Conservation (phyloP, 2,329 filamentous ascomycete species). For the Aspergillaceae sp. region DNA sequence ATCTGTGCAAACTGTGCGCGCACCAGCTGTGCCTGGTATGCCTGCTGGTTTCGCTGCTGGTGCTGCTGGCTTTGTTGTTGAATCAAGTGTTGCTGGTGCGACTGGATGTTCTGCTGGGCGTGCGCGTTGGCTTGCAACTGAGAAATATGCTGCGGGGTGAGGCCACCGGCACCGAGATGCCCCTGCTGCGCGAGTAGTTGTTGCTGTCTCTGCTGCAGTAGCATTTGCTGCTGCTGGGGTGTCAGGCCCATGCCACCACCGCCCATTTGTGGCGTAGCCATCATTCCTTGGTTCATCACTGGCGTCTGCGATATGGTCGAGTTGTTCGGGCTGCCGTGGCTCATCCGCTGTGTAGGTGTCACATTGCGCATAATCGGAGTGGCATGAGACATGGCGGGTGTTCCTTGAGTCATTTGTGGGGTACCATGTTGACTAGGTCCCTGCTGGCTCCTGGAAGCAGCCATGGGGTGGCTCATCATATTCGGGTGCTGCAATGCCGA, state of each 20-base stretch:
- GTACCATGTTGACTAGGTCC: slow-evolving; percentile 41
- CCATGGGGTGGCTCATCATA: slow-evolving; percentile 39
- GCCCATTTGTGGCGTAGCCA: slow-evolving; percentile 32
- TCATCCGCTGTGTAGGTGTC: slow-evolving; percentile 40
- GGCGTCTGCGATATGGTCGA: slow-evolving; percentile 35
- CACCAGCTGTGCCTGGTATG: slow-evolving; percentile 31
- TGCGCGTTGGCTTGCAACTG: slow-evolving; percentile 38
- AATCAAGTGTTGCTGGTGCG: slow-evolving; percentile 33
- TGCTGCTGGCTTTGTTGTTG: slow-evolving; percentile 31
- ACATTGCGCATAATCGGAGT: slow-evolving; percentile 42
- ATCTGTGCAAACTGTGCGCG: slow-evolving; percentile 31
- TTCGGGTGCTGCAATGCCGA: slow-evolving; percentile 41
- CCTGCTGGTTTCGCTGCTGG: slow-evolving; percentile 22
- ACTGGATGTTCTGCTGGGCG: slow-evolving; percentile 40
- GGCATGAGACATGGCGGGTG: slow-evolving; percentile 38
- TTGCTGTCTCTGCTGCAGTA: slow-evolving; percentile 30
- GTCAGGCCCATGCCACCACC: slow-evolving; percentile 28
- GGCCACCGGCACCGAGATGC: slow-evolving; percentile 25
- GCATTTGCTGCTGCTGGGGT: slow-evolving; percentile 33
- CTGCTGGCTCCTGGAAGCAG: slow-evolving; percentile 37
- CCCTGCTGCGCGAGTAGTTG: slow-evolving; percentile 32
- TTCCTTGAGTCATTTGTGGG: slow-evolving; percentile 40
- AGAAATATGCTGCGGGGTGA: slow-evolving; percentile 34
- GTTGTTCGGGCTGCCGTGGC: slow-evolving; percentile 37
- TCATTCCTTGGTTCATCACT: slow-evolving; percentile 37